phyloP scores from a whole-genome alignment of 176 grass and related monocot species.

The Juncus effusus region DNA sequence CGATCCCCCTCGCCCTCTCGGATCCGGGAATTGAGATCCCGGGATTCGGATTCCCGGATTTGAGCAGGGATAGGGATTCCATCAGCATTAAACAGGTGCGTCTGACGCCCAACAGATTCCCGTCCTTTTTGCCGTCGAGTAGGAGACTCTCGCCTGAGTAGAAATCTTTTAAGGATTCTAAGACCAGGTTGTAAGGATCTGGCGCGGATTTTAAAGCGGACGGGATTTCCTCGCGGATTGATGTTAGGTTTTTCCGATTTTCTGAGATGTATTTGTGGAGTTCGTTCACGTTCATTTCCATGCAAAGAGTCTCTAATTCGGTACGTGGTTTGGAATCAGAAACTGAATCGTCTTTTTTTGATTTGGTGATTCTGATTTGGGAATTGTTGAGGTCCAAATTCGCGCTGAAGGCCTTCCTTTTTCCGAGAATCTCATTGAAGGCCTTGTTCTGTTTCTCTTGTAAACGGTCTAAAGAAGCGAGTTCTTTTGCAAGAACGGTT shows the following conservation, averaged over 20 bases:
- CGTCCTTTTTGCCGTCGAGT: constrained; percentile 85
- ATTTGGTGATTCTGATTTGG: constrained; percentile 32
- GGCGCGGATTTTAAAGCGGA: constrained; percentile 49
- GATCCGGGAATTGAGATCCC: constrained; percentile 43
- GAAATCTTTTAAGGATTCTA: constrained; percentile 40
- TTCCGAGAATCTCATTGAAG: constrained; percentile 62
- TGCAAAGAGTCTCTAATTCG: constrained; percentile 57
- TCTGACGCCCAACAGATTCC: constrained; percentile 74
- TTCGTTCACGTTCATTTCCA: constrained; percentile 76
- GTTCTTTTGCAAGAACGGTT: constrained; percentile 69
- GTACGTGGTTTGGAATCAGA: constrained; percentile 36
- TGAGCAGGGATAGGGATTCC: constrained; percentile 72
- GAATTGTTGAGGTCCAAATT: constrained; percentile 16
- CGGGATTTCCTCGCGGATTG: constrained; percentile 79
- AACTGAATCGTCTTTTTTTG: constrained; percentile 30
- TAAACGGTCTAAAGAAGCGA: constrained; percentile 60
- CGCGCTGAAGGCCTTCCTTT: constrained; percentile 30
- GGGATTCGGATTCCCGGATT: constrained; percentile 19
- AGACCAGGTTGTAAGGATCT: constrained; percentile 41
- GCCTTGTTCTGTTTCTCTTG: constrained; percentile 72
- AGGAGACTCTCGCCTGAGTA: constrained; percentile 47
- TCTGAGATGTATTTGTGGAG: constrained; percentile 83
- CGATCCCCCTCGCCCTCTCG: constrained; percentile 65
- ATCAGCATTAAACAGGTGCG: constrained; percentile 94
- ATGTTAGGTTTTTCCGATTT: constrained; percentile 76